Evolutionary conservation across 371 early-diverging fungal species (phyloP).

Genomic region (Lichtheimia ramosa): DNA sequence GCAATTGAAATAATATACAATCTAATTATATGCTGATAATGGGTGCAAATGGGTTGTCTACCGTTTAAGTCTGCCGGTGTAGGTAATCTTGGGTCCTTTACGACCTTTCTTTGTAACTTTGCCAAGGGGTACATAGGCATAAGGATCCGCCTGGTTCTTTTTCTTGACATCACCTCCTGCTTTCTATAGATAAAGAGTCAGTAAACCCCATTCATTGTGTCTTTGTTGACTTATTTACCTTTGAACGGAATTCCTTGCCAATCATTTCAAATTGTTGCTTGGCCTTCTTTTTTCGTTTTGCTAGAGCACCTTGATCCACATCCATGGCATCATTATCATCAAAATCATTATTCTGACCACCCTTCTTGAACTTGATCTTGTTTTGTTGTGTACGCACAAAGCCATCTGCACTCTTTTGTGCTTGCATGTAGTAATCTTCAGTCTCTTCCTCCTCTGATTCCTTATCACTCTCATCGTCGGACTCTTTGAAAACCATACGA

Average conservation of each 20-base stretch:
- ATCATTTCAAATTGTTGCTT: conserved; percentile 32
- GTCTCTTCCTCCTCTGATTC: conserved; percentile 49
- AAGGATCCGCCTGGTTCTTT: conserved; percentile 88
- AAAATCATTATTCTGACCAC: conserved; percentile 46
- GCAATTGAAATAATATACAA: neutral
- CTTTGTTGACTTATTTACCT: conserved; percentile 30
- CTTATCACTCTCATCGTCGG: conserved; percentile 30
- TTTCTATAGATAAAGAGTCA: conserved; percentile 33
- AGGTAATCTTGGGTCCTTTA: conserved; percentile 39
- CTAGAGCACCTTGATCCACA: conserved; percentile 47
- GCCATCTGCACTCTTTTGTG: conserved; percentile 79
- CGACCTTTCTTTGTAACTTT: conserved; percentile 51
- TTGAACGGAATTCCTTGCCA: conserved; percentile 64
- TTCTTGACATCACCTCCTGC: conserved; percentile 95
- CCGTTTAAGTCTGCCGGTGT: conserved; percentile 47
- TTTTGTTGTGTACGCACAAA: conserved; percentile 83
- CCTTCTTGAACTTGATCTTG: conserved; percentile 87
- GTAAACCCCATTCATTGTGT: neutral
- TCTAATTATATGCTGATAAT: neutral
- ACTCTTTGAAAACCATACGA: conserved; percentile 78
- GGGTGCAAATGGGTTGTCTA: conserved; percentile 7
- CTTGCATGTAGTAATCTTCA: conserved; percentile 84
- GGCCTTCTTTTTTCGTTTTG: conserved; percentile 23
- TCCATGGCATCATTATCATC: conserved; percentile 58
- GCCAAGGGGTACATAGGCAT: conserved; percentile 91